Evolutionary conservation across 202 grass and related monocot species (phyloP).

Genomic region (Alloteropsis angusta): DNA sequence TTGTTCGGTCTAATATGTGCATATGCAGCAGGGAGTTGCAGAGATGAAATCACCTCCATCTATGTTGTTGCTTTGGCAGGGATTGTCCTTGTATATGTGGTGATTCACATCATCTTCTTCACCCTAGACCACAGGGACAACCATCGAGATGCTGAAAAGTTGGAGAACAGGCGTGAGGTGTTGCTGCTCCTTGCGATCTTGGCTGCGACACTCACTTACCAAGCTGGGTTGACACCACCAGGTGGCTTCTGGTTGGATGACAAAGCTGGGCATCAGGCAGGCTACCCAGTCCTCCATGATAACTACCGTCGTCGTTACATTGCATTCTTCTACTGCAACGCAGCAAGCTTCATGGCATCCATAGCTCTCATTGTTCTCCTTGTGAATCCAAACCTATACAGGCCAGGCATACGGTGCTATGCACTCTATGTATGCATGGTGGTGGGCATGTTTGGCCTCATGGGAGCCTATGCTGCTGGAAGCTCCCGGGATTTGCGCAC

Average conservation of each 20-base stretch:
- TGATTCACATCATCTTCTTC: slow-evolving; percentile 21
- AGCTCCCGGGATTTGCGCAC: background rate
- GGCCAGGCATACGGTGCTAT: background rate
- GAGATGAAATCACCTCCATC: background rate
- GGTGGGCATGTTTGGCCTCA: slow-evolving; percentile 35
- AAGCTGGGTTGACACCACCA: slow-evolving; percentile 41
- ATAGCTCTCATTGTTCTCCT: slow-evolving; percentile 42
- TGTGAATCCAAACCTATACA: slow-evolving; percentile 28
- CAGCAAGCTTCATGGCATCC: slow-evolving; percentile 29
- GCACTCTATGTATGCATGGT: slow-evolving; percentile 43
- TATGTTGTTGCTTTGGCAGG: background rate
- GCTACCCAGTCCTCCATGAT: slow-evolving; percentile 22
- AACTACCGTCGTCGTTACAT: background rate
- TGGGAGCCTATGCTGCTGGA: slow-evolving; percentile 44
- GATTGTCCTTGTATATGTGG: background rate
- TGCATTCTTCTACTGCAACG: slow-evolving; percentile 37
- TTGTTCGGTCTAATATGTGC: slow-evolving; percentile 26
- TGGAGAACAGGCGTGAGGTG: slow-evolving; percentile 6
- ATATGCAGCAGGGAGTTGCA: slow-evolving; percentile 28
- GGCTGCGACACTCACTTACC: slow-evolving; percentile 23
- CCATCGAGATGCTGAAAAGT: background rate
- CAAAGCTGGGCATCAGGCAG: background rate
- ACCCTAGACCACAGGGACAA: background rate
- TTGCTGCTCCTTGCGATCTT: slow-evolving; percentile 38
- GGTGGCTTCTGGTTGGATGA: slow-evolving; percentile 13